These are phyloP conservation scores for Neurospora sp. DNA, from an alignment of 495 filamentous ascomycete species.

Conservation along the genomic window DNA sequence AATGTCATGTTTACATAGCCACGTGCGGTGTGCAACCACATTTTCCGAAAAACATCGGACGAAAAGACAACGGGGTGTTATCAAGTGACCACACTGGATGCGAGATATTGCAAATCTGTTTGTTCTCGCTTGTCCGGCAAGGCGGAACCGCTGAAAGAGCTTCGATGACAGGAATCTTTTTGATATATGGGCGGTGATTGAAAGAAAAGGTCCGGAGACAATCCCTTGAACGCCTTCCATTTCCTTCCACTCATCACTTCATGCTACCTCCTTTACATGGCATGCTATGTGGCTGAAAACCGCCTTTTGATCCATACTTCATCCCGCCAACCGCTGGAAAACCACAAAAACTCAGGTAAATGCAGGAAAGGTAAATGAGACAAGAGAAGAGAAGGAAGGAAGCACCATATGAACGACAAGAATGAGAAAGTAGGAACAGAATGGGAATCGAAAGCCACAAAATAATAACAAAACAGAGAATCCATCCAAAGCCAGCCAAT, in stretches of 20 bases:
- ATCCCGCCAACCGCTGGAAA: not conserved
- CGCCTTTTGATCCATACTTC: not conserved
- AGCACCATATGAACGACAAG: not conserved
- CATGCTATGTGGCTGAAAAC: not conserved
- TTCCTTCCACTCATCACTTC: not conserved
- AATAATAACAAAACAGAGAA: not conserved
- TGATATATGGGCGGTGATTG: not conserved
- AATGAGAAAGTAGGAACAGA: not conserved
- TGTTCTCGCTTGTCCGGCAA: not conserved
- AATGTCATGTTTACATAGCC: not conserved
- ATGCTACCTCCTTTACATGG: not conserved
- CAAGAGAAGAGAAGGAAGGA: not conserved
- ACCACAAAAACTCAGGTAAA: not conserved
- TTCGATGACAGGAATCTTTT: not conserved
- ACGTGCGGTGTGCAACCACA: not conserved
- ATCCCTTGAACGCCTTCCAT: not conserved
- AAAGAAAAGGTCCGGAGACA: not conserved
- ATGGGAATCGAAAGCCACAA: not conserved
- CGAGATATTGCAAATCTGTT: not conserved
- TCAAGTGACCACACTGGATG: not conserved
- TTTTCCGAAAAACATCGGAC: not conserved
- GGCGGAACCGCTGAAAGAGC: not conserved
- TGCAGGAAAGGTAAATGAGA: not conserved
- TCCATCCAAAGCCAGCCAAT: not conserved
- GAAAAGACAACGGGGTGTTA: not conserved